phyloP scores from a whole-genome alignment of 2,329 filamentous ascomycete species.

The Botrytis paeoniae region DNA sequence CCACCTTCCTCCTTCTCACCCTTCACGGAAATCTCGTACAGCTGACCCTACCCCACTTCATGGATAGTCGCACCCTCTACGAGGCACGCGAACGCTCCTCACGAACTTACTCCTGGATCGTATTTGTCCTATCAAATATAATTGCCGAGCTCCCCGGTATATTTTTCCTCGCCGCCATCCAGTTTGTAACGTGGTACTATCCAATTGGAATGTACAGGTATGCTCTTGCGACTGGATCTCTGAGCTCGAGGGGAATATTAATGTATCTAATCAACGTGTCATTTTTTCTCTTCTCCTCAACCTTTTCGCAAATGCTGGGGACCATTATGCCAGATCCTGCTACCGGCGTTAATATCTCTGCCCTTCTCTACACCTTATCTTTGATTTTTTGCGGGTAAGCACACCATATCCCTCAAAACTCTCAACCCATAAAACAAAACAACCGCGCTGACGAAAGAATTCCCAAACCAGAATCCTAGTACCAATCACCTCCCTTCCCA shows the following conservation, averaged over 20 bases:
- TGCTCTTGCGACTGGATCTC: background rate
- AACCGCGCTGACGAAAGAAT: background rate
- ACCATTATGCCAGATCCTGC: background rate
- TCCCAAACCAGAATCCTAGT: background rate
- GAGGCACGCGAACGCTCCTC: slow-evolving; percentile 9
- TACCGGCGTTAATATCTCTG: background rate
- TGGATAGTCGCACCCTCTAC: background rate
- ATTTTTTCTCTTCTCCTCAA: background rate
- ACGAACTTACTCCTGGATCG: slow-evolving; percentile 33
- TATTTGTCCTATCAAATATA: slow-evolving; percentile 43
- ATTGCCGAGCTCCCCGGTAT: slow-evolving; percentile 83
- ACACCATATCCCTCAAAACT: background rate
- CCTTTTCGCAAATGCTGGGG: background rate
- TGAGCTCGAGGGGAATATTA: slow-evolving; percentile 43
- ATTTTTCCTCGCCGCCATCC: slow-evolving; percentile 52
- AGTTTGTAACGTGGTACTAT: slow-evolving; percentile 67
- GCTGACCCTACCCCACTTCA: slow-evolving; percentile 65
- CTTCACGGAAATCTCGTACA: slow-evolving; percentile 44
- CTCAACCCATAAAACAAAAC: background rate
- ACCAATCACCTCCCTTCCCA: background rate
- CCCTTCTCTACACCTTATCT: background rate
- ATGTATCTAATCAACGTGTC: background rate
- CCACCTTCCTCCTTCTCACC: slow-evolving; percentile 49
- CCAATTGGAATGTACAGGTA: slow-evolving; percentile 75
- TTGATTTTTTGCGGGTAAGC: background rate